Base-by-base conservation (phyloP, 345 rosid genomes). In the Eucalyptus cloeziana region DNA sequence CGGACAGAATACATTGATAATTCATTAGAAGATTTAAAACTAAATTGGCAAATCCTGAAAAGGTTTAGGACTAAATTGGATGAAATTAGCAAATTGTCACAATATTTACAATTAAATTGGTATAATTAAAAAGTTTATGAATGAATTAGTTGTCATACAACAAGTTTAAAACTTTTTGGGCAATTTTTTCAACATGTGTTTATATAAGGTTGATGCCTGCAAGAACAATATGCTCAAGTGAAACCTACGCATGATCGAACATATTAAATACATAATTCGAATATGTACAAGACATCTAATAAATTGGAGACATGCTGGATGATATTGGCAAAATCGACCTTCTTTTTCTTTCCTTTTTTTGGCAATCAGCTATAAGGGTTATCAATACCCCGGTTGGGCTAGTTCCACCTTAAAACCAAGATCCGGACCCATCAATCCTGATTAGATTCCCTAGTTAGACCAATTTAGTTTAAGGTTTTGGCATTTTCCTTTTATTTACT, bases 371-470 rank as follows among this genome's bases (percentile, higher is more conserved):
- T 51, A 51, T 22, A 58, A 13, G 64, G 30, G 14, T 58, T 24
- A 58, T 58, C 6, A 27, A 12, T 58, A 24, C 64, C 30, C n/a
- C 7, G 7, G 64, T 58, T 58, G n/a, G n/a, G 1, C 64, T 27
- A 27, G n/a, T 58, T 58, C 14, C n/a, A 25, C 64, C n/a, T 27
- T 11, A 58, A 12, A 58, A 58, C 30, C 14, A 10, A 25, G 64
- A 58, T 52, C 4, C 2, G 2, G 1, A 25, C n/a, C n/a, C 0
- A 11, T 25, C n/a, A 25, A 10, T 58, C 64, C 3, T 58, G 13
- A 8, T 58, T 2, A 1, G 1, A 58, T 58, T 58, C 64, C 64
- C n/a, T 25, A 11, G 14, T 58, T 58, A 25, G 30, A 5, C 30
- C 13, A 25, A 2, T 24, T 58, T 24, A 2, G n/a, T 58, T 58